Conservation (phyloP, 2,329 filamentous ascomycete species). For the Podosphaera xanthii region DNA sequence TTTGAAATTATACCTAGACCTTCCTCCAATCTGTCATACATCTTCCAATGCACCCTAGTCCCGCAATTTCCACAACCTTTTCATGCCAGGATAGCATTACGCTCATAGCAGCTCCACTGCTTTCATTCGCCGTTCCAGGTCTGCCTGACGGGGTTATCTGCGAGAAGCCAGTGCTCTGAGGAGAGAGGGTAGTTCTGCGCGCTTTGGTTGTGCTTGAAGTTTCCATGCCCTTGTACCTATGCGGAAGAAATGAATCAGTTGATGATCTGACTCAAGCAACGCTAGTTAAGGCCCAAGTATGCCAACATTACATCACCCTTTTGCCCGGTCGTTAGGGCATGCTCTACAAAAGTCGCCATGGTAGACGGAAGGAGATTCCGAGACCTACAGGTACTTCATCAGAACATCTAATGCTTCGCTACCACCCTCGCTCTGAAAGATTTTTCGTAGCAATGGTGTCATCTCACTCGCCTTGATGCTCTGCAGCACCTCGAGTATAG, state of each 20-base stretch:
- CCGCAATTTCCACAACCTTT: conserved; percentile 87
- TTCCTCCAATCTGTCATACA: conserved; percentile 93
- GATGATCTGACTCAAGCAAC: too few species aligned
- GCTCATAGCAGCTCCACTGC: conserved; percentile 77
- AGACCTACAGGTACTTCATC: conserved; percentile 85
- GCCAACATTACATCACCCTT: too few species aligned
- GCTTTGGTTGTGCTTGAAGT: conserved; percentile 14
- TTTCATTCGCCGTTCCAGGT: conserved; percentile 32
- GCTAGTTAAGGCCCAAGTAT: too few species aligned
- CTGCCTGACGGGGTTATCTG: conserved; percentile 35
- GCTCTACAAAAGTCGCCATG: too few species aligned
- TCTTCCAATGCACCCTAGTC: conserved; percentile 72
- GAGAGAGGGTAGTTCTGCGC: conserved; percentile 29
- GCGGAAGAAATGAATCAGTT: neutral
- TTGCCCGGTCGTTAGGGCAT: too few species aligned
- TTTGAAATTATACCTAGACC: conserved; percentile 33
- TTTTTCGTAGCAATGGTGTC: conserved; percentile 62
- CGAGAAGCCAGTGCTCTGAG: conserved; percentile 60
- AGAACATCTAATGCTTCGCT: conserved; percentile 72
- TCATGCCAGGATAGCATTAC: conserved; percentile 96
- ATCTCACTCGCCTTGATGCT: conserved; percentile 94
- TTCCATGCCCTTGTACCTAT: conserved; percentile 78
- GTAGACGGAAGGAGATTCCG: neutral
- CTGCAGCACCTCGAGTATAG: conserved; percentile 79
- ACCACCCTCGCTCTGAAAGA: conserved; percentile 59